Percentiles rank a stretch among this genome's conserved stretches.
Conservation (phyloP, 805 yeast species). For the Candida ortonii region DNA sequence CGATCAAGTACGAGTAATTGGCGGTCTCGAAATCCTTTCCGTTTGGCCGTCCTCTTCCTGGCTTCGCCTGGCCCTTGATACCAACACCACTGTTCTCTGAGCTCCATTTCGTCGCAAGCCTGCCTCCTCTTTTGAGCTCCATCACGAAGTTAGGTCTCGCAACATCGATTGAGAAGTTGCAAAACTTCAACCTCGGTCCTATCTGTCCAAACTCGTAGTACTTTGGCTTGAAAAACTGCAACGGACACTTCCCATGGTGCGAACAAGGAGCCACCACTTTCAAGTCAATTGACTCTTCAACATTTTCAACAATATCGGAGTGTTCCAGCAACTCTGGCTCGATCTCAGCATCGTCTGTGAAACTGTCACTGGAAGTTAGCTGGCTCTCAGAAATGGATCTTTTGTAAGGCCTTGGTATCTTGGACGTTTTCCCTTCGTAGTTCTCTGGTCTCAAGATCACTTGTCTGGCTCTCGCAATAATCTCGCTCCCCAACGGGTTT, state of each 20-base stretch:
- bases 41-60: slow-evolving; percentile 77
- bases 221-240: slow-evolving; percentile 74
- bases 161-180: slow-evolving; percentile 69
- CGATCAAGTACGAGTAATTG: slow-evolving; percentile 69
- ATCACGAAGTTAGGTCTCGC: slow-evolving; percentile 75
- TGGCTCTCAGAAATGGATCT: slow-evolving; percentile 41
- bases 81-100: slow-evolving; percentile 56
- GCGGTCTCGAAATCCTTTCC: slow-evolving; percentile 71
- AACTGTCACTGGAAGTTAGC: slow-evolving; percentile 23
- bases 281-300: slow-evolving; percentile 42
- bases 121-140: slow-evolving; percentile 81
- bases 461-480: slow-evolving; percentile 87
- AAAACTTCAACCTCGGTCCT: slow-evolving; percentile 66
- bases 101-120: slow-evolving; percentile 71
- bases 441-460: slow-evolving; percentile 84
- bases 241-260: slow-evolving; percentile 83
- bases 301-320: slow-evolving; percentile 21
- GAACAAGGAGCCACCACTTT: slow-evolving; percentile 85
- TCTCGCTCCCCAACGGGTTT: slow-evolving; percentile 83
- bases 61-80: slow-evolving; percentile 40
- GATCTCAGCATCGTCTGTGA: slow-evolving; percentile 26
- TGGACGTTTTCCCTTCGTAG: slow-evolving; percentile 50
- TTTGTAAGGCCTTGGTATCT: slow-evolving; percentile 67
- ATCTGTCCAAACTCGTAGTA: slow-evolving; percentile 51
- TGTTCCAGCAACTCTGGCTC: slow-evolving; percentile 28